Conservation (phyloP, 1,139 yeast genomes). For the Debaryomyces singareniensis region DNA sequence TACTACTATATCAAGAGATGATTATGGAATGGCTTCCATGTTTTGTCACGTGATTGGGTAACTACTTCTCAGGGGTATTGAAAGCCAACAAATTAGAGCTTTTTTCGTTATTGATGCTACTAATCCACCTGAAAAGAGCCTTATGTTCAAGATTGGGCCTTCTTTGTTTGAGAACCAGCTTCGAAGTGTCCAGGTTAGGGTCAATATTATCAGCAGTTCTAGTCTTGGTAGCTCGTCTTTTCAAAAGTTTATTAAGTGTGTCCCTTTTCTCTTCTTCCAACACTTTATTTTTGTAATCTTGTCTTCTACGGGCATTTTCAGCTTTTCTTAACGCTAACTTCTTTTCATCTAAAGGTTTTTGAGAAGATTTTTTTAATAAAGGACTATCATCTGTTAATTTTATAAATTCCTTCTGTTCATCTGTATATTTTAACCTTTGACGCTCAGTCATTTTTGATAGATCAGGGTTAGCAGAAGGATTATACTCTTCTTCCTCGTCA, state of each 20-base stretch:
- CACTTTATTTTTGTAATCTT: constrained; percentile 75
- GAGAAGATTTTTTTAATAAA: constrained; percentile 20
- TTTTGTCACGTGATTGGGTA: background rate
- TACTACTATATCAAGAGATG: background rate
- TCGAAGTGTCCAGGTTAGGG: constrained; percentile 19
- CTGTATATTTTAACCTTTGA: constrained; percentile 43
- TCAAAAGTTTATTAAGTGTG: constrained; percentile 76
- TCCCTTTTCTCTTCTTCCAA: constrained; percentile 91
- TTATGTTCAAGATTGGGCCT: constrained; percentile 31
- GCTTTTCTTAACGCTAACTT: constrained; percentile 77
- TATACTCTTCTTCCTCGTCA: constrained; percentile 40
- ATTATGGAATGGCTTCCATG: background rate
- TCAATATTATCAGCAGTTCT: constrained; percentile 34
- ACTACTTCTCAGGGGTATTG: background rate
- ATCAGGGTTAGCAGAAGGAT: constrained; percentile 39
- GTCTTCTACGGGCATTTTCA: constrained; percentile 83
- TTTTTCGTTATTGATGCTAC: constrained; percentile 7
- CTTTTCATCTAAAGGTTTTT: constrained; percentile 60
- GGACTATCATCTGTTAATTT: constrained; percentile 19
- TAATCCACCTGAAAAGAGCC: constrained; percentile 23
- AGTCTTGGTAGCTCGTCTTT: constrained; percentile 73
- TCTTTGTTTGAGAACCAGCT: constrained; percentile 23
- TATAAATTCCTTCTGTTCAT: constrained; percentile 14
- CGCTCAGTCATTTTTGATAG: constrained; percentile 56
- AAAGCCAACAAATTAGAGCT: background rate